phyloP scores from a whole-genome alignment of 1,284 basidiomycete species.

The Ganoderma sinense region DNA sequence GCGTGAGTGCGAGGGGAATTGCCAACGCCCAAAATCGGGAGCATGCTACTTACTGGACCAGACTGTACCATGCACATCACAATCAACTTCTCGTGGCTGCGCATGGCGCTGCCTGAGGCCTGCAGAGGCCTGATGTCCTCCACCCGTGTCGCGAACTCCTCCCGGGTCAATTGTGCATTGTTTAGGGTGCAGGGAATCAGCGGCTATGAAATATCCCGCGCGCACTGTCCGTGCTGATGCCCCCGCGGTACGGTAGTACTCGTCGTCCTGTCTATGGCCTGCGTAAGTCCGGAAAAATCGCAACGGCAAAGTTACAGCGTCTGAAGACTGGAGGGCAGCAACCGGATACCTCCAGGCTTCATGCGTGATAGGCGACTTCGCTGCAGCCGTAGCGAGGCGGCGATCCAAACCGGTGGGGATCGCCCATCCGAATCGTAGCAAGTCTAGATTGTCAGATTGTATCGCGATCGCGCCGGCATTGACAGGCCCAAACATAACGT shows the following conservation, averaged over 20 bases:
- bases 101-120: slow-evolving; percentile 13
- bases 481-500: slow-evolving; percentile 20
- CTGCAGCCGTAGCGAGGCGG: background rate
- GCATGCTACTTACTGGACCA: background rate
- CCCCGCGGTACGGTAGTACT: background rate
- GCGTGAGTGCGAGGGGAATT: background rate
- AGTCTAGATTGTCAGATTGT: slow-evolving; percentile 7
- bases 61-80: slow-evolving; percentile 5
- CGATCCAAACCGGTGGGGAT: slow-evolving; percentile 8
- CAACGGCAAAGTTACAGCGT: background rate
- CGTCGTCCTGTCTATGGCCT: background rate
- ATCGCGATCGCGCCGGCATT: slow-evolving; percentile 19
- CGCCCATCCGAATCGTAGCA: slow-evolving; percentile 12
- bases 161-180: slow-evolving; percentile 3
- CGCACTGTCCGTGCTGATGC: slow-evolving; percentile 6
- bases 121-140: slow-evolving; percentile 17
- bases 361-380: slow-evolving; percentile 3
- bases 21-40: background rate
- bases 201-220: background rate
- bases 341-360: background rate
- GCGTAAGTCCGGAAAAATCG: background rate
- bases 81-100: slow-evolving; percentile 17
- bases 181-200: slow-evolving; percentile 3
- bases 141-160: background rate
- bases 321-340: background rate